These are phyloP conservation scores for Catunica adiposa DNA, from an alignment of 2,329 filamentous ascomycete species.

Conservation along the genomic window DNA sequence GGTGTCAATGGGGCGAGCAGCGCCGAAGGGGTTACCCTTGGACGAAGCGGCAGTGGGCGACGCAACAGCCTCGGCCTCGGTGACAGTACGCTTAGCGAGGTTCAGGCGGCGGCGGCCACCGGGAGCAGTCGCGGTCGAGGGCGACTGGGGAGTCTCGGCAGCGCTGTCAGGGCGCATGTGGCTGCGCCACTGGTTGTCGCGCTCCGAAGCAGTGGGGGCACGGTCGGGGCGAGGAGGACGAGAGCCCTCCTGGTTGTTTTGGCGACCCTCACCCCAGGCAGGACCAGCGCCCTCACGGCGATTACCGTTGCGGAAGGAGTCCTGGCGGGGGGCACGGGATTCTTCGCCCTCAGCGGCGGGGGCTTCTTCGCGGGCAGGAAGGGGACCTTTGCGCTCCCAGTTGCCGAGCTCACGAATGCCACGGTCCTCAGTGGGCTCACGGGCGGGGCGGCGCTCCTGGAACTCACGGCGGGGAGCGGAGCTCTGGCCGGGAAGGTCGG, in stretches of 20 bases:
- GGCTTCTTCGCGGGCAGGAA: constrained; percentile 51
- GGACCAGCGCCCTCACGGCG: constrained; percentile 56
- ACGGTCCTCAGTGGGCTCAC: constrained; percentile 47
- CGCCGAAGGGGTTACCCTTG: constrained; percentile 87
- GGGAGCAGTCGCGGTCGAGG: constrained; percentile 29
- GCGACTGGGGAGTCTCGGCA: constrained; percentile 49
- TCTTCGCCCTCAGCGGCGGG: constrained; percentile 35
- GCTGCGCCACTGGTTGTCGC: constrained; percentile 82
- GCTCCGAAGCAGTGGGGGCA: constrained; percentile 70
- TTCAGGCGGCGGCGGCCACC: constrained; percentile 66
- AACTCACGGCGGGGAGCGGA: constrained; percentile 49
- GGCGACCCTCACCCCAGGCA: constrained; percentile 55
- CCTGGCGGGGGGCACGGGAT: constrained; percentile 38
- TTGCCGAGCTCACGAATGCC: constrained; percentile 68
- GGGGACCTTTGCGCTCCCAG: constrained; percentile 89
- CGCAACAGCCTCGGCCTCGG: constrained; percentile 43
- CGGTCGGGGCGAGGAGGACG: constrained; percentile 64
- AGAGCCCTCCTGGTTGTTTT: constrained; percentile 52
- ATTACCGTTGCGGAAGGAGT: constrained; percentile 44
- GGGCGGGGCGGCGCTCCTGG: constrained; percentile 43
- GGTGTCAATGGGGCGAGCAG: constrained; percentile 85
- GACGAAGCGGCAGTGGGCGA: constrained; percentile 43
- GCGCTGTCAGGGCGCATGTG: constrained; percentile 71
- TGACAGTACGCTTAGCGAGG: constrained; percentile 77
- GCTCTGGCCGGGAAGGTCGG: constrained; percentile 45